A percentile compares a stretch with the other conserved stretches of the same genome.
These are phyloP conservation scores for Fusarium sp. DNA, from an alignment of 2,329 filamentous ascomycete species.

Conservation along the genomic window DNA sequence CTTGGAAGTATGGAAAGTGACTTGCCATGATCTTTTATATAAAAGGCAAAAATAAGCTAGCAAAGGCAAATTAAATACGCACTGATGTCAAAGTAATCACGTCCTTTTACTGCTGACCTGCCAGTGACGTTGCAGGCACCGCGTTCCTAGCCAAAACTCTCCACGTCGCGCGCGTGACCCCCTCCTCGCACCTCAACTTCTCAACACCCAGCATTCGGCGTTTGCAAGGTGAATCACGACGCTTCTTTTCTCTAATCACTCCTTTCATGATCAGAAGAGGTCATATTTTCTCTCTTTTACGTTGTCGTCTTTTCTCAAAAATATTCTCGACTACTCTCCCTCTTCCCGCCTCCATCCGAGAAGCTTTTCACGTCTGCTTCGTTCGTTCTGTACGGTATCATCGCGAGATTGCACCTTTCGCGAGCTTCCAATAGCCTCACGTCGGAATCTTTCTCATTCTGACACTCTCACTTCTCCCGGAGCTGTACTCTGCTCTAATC, in stretches of 20 bases:
- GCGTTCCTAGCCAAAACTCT: not conserved
- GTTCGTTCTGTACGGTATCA: not conserved
- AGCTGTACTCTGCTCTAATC: no score
- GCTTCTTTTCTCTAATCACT: not conserved
- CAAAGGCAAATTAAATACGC: not conserved
- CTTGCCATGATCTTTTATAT: not conserved
- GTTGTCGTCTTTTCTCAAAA: not conserved
- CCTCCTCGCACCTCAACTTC: not conserved
- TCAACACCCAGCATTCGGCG: not conserved
- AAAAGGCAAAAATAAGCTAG: not conserved
- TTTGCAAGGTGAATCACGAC: constrained; percentile 4
- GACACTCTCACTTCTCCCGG: not conserved
- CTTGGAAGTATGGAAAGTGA: not conserved
- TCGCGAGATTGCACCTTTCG: not conserved
- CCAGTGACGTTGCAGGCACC: not conserved
- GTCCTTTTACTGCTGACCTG: not conserved
- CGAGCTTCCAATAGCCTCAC: not conserved
- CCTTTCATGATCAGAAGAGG: not conserved
- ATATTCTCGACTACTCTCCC: no score
- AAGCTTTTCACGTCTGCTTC: not conserved
- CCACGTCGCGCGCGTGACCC: not conserved
- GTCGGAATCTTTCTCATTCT: not conserved
- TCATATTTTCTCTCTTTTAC: not conserved
- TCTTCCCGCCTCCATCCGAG: not conserved
- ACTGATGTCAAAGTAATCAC: not conserved